phyloP scores from a whole-genome alignment of 179 eudicot species.

The Drosera spatulata region DNA sequence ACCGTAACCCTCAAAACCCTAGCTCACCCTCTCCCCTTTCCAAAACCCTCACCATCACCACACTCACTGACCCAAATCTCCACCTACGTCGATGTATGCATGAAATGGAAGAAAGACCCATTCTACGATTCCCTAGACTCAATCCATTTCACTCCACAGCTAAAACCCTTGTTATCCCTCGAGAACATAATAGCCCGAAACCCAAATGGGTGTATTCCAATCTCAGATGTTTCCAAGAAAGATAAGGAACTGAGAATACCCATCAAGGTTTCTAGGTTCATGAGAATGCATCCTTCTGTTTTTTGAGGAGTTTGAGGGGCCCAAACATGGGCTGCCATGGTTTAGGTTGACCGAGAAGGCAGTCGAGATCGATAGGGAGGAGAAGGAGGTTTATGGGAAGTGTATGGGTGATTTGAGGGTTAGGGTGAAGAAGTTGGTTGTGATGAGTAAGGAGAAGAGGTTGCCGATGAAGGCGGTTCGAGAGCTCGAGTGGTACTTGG shows the following conservation, averaged over 20 bases:
- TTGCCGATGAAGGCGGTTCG: conserved; percentile 63
- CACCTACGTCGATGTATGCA: conserved; percentile 66
- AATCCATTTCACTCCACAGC: conserved; percentile 41
- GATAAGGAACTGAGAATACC: conserved; percentile 44
- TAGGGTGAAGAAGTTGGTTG: conserved; percentile 58
- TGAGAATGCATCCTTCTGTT: conserved; percentile 67
- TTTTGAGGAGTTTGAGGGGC: conserved; percentile 80
- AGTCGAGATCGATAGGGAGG: conserved; percentile 48
- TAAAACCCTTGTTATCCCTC: conserved; percentile 54
- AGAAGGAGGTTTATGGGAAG: conserved; percentile 37
- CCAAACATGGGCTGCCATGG: conserved; percentile 72
- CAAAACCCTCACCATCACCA: conserved; percentile 8
- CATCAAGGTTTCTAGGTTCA: conserved; percentile 57
- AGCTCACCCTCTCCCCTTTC: neutral
- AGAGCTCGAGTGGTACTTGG: conserved; percentile 75
- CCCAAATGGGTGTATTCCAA: conserved; percentile 52
- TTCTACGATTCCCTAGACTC: conserved; percentile 59
- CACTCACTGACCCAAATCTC: conserved; percentile 27
- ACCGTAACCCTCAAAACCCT: neutral
- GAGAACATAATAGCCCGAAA: conserved; percentile 49
- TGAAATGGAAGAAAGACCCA: conserved; percentile 85
- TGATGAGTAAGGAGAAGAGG: conserved; percentile 57
- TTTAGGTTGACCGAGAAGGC: conserved; percentile 65
- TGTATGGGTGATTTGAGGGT: conserved; percentile 40
- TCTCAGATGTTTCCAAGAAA: conserved; percentile 66